phyloP scores from a whole-genome alignment of 306 rosid genomes.

The Chamaecrista fasciculata region DNA sequence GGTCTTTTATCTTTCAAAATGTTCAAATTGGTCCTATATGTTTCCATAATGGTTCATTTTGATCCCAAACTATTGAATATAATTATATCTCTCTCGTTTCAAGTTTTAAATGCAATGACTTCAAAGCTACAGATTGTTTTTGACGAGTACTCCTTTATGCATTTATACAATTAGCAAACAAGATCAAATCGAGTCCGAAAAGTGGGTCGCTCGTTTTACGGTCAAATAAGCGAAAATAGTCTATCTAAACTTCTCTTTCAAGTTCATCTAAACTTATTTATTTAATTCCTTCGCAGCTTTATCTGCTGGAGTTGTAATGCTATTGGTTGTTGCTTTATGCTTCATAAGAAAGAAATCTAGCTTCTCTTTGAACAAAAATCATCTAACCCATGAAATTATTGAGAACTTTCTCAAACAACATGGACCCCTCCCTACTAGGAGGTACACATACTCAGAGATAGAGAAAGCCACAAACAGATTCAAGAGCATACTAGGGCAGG shows the following conservation, averaged over 20 bases:
- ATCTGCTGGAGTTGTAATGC: neutral
- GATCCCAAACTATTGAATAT: no score
- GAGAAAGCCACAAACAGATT: constrained; percentile 31
- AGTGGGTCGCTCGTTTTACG: no score
- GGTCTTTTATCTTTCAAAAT: no score
- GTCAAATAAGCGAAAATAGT: no score
- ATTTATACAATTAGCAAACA: no score
- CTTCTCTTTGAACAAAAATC: neutral
- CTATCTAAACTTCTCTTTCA: neutral
- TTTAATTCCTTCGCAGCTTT: neutral
- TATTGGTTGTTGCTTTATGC: neutral
- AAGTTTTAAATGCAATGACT: no score
- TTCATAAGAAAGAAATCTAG: neutral
- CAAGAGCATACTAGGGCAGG: constrained; percentile 32
- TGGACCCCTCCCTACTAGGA: constrained; percentile 17
- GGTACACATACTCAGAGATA: constrained; percentile 25
- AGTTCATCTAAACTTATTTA: neutral
- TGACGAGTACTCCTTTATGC: no score
- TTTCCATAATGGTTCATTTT: no score
- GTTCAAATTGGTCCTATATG: no score
- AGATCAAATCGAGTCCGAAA: no score
- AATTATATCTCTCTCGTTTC: no score
- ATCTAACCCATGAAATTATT: neutral
- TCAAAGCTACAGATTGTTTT: no score
- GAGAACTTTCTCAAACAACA: constrained; percentile 4